Evolutionary conservation across 768 basidiomycete genomes (phyloP), one percentile per base, ranked within the genome.

Genomic region (Phaeotremella fagi): DNA sequence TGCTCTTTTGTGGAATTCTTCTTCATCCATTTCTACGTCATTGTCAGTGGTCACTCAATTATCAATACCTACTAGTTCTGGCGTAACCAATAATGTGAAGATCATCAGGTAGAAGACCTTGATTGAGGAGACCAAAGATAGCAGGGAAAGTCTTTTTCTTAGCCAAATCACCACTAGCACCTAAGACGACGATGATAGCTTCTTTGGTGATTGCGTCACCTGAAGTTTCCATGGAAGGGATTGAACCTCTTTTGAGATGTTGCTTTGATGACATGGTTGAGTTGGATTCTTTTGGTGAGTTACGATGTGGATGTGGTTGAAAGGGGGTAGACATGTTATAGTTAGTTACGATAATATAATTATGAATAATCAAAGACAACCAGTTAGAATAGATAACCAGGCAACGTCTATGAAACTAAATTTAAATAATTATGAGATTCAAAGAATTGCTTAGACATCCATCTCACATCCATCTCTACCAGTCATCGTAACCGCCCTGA

Each of bases 71-170:
- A 72, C 70, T 94, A 23, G 94, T 91, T 60, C 94, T 83, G 23
- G 94, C 94, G 74, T 98, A 99, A 22, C 94, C 94, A 52, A 99
- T 85, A 75, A 99, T 91, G 77, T 86, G 85, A 62, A 86, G 80
- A 74, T 82, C 86, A 49, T 80, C 80, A 24, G 94, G 92, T 27
- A 99, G 83, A 77, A 84, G 85, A 41, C 81, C 83, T 57, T 83
- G 82, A 59, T 80, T 80, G 79, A 82, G 95, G 63, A 99, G 84
- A 50, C 84, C 85, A 74, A 95, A 97, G 50, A 99, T 80, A 24
- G 94, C 94, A 11, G 94, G 94, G 76, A 90, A 87, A 3, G 94
- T 98, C 92, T 99, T 99, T 79, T 99, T 99, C 85, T 95, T 94
- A 59, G 94, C 94, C 42, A 99, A 80, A 79, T 99, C 94, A 35